phyloP scores from a whole-genome alignment of 305 asterid species.

The Fraxinus floribunda region DNA sequence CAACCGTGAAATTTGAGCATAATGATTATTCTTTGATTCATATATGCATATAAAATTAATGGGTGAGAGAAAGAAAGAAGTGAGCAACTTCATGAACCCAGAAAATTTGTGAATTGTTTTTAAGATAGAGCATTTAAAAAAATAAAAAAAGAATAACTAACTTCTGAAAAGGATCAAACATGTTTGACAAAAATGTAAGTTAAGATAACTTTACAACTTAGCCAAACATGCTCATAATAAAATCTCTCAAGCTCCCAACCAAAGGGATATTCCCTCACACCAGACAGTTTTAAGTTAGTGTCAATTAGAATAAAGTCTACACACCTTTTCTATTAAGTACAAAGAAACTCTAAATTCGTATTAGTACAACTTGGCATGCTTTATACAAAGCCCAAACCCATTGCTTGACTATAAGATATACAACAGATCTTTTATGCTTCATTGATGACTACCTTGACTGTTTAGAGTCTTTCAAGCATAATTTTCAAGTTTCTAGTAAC shows the following conservation, averaged over 20 bases:
- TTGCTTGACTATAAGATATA: neutral
- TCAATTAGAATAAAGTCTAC: neutral
- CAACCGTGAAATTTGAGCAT: neutral
- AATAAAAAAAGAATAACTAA: neutral
- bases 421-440: neutral
- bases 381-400: neutral
- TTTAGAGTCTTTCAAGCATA: neutral
- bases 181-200: neutral
- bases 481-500: neutral
- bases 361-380: neutral
- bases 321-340: neutral
- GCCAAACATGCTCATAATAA: neutral
- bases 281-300: neutral
- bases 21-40: conserved; percentile 1
- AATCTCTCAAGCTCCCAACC: neutral
- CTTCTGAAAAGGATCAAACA: neutral
- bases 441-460: neutral
- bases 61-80: neutral
- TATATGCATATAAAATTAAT: conserved; percentile 10
- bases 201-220: neutral
- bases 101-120: neutral
- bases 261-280: neutral
- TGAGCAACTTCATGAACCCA: neutral
- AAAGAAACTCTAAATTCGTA: neutral
- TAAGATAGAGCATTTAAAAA: neutral